These are phyloP conservation scores for Colletotrichum sp. DNA, from an alignment of 2,329 filamentous ascomycete species.

Conservation along the genomic window DNA sequence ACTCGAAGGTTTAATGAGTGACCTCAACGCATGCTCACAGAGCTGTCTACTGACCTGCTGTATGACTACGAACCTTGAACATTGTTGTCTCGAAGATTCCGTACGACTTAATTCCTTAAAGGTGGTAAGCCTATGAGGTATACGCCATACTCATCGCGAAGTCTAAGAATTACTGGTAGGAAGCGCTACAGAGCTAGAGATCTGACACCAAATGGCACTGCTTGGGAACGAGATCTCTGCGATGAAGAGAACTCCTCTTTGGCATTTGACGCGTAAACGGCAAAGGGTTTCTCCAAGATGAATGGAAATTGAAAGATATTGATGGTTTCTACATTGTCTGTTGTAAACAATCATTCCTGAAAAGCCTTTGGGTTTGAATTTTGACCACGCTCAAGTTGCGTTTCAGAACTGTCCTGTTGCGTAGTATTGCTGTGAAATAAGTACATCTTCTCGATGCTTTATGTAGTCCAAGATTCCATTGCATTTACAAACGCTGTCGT, in stretches of 20 bases:
- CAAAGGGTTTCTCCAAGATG: neutral
- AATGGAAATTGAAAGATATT: neutral
- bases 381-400: rapidly evolving
- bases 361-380: neutral
- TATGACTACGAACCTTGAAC: neutral
- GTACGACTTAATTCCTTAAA: neutral
- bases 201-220: neutral
- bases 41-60: neutral
- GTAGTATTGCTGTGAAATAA: rapidly evolving
- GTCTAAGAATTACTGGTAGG: too few relatives aligned
- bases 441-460: neutral
- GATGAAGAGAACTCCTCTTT: neutral
- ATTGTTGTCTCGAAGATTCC: neutral
- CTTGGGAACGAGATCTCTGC: neutral
- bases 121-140: too few relatives aligned
- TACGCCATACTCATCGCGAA: too few relatives aligned
- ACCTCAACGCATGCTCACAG: neutral
- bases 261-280: neutral
- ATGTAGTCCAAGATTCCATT: rapidly evolving
- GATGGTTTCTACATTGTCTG: rapidly evolving
- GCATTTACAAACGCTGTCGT: neutral
- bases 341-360: rapidly evolving
- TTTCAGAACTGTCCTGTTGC: neutral
- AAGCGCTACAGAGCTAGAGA: too few relatives aligned
- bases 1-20: neutral